A percentile compares a stretch with the other conserved stretches of the same genome.
Conservation (phyloP, 768 basidiomycete species). For the Suillus brevipes region DNA sequence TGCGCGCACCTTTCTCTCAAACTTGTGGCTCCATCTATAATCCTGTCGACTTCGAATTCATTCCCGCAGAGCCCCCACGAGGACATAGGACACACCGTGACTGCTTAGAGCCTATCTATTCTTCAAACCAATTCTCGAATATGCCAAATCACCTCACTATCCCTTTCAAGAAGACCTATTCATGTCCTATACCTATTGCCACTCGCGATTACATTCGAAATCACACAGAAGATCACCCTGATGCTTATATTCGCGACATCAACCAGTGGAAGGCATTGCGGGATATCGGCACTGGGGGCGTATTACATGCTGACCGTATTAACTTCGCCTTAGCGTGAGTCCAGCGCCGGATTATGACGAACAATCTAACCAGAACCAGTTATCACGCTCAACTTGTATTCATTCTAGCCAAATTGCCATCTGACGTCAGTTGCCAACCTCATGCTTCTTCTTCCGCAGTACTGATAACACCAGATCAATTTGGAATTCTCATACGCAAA, state of each 20-base stretch:
- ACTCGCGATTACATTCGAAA: constrained; percentile 67
- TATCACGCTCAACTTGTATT: constrained; percentile 91
- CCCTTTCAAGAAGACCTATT: constrained; percentile 72
- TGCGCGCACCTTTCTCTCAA: not conserved
- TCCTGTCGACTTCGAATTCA: not conserved
- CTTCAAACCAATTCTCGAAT: constrained; percentile 25
- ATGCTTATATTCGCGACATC: constrained; percentile 81
- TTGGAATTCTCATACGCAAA: constrained; percentile 74
- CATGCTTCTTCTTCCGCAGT: constrained; percentile 15
- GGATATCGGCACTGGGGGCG: constrained; percentile 47
- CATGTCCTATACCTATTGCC: constrained; percentile 51
- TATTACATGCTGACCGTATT: constrained; percentile 57
- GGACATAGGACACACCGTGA: not conserved
- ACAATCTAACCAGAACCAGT: constrained; percentile 40
- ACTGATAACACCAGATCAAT: constrained; percentile 51
- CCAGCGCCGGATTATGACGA: constrained; percentile 3
- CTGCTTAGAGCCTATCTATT: too few relatives aligned
- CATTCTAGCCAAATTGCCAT: constrained; percentile 80
- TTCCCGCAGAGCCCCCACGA: not conserved
- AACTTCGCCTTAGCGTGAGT: constrained; percentile 60
- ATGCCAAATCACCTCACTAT: constrained; percentile 77
- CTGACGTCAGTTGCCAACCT: constrained; percentile 51
- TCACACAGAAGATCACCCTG: constrained; percentile 75
- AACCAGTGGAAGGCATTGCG: constrained; percentile 67
- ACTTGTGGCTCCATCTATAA: not conserved